phyloP scores from a whole-genome alignment of 345 rosid genomes.

The Lagerstroemia speciosa region DNA sequence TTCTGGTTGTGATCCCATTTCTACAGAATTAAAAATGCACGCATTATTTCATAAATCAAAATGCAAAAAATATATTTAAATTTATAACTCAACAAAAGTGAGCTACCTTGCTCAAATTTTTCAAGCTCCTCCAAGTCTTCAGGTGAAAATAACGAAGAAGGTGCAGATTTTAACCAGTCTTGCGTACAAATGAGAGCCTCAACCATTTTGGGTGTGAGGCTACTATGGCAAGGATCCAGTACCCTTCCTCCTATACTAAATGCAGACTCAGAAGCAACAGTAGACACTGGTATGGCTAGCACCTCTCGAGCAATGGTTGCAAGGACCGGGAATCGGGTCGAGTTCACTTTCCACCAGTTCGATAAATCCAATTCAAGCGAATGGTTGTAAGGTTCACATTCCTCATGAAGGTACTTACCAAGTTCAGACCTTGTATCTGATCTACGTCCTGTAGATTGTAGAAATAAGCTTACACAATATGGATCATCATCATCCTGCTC shows the following conservation, averaged over 20 bases:
- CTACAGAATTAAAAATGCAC: too few species aligned
- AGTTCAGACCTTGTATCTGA: neutral
- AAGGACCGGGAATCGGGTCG: slow-evolving; percentile 2
- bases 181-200: neutral
- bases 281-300: too few species aligned
- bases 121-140: too few species aligned
- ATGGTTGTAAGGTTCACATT: neutral
- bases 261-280: neutral
- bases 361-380: neutral
- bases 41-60: too few species aligned
- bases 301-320: too few species aligned
- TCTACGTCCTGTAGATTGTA: neutral
- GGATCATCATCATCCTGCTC: too few species aligned
- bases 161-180: neutral
- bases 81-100: too few species aligned
- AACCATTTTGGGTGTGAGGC: slow-evolving; percentile 6
- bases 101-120: too few species aligned
- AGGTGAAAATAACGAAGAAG: too few species aligned
- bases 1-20: too few species aligned
- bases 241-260: neutral
- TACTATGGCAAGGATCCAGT: neutral
- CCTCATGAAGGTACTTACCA: slow-evolving; percentile 5
- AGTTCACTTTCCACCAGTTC: slow-evolving; percentile 5
- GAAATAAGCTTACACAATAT: neutral
- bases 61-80: too few species aligned